These are phyloP conservation scores for Odontarrhena argentea DNA, from an alignment of 345 rosid genomes.

Conservation along the genomic window DNA sequence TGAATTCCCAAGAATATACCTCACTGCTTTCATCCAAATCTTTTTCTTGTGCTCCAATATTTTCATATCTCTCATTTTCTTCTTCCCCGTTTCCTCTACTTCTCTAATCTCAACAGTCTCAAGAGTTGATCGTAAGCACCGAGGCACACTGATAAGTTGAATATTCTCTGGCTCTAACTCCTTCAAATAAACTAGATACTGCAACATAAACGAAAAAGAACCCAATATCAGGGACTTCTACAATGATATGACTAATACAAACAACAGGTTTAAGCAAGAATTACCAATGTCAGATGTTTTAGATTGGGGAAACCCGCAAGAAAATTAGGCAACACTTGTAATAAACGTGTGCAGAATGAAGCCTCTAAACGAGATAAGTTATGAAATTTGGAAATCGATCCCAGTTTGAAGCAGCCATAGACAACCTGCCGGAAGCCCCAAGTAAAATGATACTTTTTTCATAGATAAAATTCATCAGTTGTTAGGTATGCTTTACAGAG, in stretches of 20 bases:
- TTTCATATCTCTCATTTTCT: too few relatives aligned
- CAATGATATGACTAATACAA: too few relatives aligned
- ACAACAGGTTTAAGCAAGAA: background rate
- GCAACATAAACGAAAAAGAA: background rate
- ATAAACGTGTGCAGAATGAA: background rate
- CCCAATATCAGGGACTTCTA: too few relatives aligned
- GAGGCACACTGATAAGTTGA: background rate
- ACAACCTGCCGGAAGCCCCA: too few relatives aligned
- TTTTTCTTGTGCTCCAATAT: background rate
- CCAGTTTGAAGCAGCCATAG: too few relatives aligned
- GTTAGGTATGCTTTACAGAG: too few relatives aligned
- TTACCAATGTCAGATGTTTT: constrained; percentile 1
- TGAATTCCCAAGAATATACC: background rate
- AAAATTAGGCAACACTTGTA: background rate
- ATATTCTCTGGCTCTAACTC: background rate
- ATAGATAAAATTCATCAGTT: too few relatives aligned
- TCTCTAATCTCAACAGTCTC: constrained; percentile 12
- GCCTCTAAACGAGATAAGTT: constrained; percentile 4
- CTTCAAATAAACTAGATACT: background rate
- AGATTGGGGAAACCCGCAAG: background rate
- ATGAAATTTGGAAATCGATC: background rate
- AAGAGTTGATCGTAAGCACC: constrained; percentile 1
- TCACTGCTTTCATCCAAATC: background rate
- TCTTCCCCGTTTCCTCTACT: background rate
- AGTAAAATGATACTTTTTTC: too few relatives aligned